phyloP scores from a whole-genome alignment of 164 flowering plant genomes.

The Chloranthus sessilifolius region DNA sequence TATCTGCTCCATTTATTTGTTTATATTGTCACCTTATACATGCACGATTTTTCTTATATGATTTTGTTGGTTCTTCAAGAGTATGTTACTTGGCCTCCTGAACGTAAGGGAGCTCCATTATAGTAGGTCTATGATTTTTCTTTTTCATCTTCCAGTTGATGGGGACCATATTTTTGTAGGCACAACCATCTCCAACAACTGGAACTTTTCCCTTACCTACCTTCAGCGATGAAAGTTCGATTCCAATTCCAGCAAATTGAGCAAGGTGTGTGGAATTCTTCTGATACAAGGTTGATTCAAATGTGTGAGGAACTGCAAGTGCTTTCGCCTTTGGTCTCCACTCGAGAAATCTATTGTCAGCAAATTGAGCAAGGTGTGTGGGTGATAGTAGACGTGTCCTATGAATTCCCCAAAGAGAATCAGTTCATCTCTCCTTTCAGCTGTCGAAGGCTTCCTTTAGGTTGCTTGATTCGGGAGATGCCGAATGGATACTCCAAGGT shows the following conservation, averaged over 20 bases:
- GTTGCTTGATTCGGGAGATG: constrained; percentile 73
- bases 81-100: background rate
- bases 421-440: constrained; percentile 16
- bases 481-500: constrained; percentile 79
- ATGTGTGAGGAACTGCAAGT: constrained; percentile 75
- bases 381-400: constrained; percentile 82
- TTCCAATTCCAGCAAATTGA: constrained; percentile 14
- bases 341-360: constrained; percentile 66
- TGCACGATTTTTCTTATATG: no score
- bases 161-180: constrained; percentile 11
- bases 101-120: background rate
- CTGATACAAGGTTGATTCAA: constrained; percentile 25
- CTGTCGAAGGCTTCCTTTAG: constrained; percentile 81
- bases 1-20: no score
- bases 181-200: constrained; percentile 69
- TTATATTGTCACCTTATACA: no score
- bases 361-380: constrained; percentile 66
- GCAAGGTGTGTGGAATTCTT: constrained; percentile 1
- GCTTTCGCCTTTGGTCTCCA: constrained; percentile 65
- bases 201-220: constrained; percentile 43
- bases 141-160: background rate
- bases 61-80: no score
- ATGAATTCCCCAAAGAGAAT: constrained; percentile 34
- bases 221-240: constrained; percentile 21
- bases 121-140: background rate